These are phyloP conservation scores for Tylopilus rubrobrunneus DNA, from an alignment of 768 basidiomycete species.

Conservation along the genomic window DNA sequence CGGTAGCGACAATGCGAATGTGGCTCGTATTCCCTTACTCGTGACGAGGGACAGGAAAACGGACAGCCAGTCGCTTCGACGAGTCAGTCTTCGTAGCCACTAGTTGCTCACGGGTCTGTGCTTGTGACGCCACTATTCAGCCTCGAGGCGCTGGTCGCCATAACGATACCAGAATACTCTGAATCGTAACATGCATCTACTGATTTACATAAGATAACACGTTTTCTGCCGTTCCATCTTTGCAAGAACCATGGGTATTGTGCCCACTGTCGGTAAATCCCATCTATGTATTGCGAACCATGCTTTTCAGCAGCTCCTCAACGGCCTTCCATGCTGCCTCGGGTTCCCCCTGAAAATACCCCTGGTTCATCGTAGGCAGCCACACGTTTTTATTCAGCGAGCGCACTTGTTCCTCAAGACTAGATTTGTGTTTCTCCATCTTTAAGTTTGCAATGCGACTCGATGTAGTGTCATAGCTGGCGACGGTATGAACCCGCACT, in stretches of 20 bases:
- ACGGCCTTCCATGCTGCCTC: slow-evolving; percentile 12
- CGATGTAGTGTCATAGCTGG: slow-evolving; percentile 12
- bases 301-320: slow-evolving; percentile 6
- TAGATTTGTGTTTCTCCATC: background rate
- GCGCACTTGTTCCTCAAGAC: background rate
- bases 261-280: background rate
- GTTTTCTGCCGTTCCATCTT: background rate
- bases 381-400: background rate
- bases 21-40: background rate
- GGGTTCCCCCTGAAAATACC: slow-evolving; percentile 8
- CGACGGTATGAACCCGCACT: slow-evolving; percentile 5
- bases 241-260: too few species aligned
- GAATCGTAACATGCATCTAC: background rate
- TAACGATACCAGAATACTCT: background rate
- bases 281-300: background rate
- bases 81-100: background rate
- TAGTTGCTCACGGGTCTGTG: background rate
- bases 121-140: too few species aligned
- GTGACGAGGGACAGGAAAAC: background rate
- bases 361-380: slow-evolving; percentile 3
- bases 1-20: slow-evolving; percentile 11
- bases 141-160: slow-evolving; percentile 2
- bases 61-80: background rate
- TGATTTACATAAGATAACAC: background rate
- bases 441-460: background rate